Base-by-base conservation (phyloP, 805 yeast species). In the Wickerhamomyces queroliae region DNA sequence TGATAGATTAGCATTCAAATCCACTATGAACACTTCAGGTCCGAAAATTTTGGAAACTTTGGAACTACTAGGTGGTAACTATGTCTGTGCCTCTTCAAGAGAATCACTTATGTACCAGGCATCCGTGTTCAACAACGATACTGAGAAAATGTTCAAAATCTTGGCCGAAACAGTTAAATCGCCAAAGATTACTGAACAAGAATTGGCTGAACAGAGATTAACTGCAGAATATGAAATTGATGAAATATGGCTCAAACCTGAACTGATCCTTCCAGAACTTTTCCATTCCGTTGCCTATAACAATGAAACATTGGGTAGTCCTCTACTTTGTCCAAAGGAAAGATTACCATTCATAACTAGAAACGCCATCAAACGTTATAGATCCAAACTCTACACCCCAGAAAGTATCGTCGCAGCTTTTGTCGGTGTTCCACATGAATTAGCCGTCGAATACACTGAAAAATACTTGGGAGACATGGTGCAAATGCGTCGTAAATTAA, bases 81-180 rank as follows among this genome's bases (percentile, higher is more conserved):
- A 84, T 62, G 90, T 87, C 78, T 85, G 95, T 55, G 83, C 95
- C 1, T 83, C 96, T 0, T 85, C 95, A 7, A 73, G 99, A 55
- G 99, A 93, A 61, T 76, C 95, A 4, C 72, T 91, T 67, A 77
- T 91, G 65, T 93, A 93, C 61, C 98, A 93, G 62, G 95, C 97
- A 1, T 82, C 95, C 3, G 95, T 89, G 1, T 91, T 93, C 72
- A 90, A 90, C 58, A 70, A 72, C 33, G 96, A 90, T 55, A 80
- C 83, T 9, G 91, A 78, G 29, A 67, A 70, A 47, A 88, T 93
- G 95, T 76, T 85, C 47, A 73, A 74, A 34, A 67, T 87, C 34
- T 67, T 93, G 50, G 66, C 86, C 20, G 90, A 89, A 48, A 87
- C 97, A 0, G 82, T 91, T 3, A 66, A 82, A 11, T 67, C 66